Evolutionary conservation across 306 rosid genomes (phyloP).

Genomic region (Casuarina equisetifolia): DNA sequence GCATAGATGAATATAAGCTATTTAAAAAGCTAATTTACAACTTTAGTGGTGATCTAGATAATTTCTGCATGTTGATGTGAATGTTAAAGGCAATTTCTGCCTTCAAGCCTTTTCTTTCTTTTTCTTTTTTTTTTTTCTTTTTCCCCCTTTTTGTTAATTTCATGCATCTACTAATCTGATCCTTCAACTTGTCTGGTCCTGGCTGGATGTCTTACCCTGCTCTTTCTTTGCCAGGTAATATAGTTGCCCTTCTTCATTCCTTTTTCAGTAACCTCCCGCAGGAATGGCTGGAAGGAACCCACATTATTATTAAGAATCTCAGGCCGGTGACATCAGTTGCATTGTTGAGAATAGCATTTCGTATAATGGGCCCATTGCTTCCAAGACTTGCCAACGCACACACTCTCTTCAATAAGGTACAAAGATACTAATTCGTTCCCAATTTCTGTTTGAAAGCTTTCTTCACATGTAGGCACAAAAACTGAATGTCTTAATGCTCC

Average conservation of each 20-base stretch:
- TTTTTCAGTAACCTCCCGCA: constrained; percentile 94
- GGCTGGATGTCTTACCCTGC: constrained; percentile 23
- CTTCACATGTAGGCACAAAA: background rate
- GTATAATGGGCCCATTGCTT: constrained; percentile 93
- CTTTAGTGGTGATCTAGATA: background rate
- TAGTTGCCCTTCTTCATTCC: constrained; percentile 93
- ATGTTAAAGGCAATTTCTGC: background rate
- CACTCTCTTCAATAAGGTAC: constrained; percentile 79
- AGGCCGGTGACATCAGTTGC: constrained; percentile 90
- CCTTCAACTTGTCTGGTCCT: background rate
- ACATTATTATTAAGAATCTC: constrained; percentile 73
- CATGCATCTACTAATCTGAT: background rate
- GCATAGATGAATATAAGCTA: background rate
- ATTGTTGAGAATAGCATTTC: constrained; percentile 93
- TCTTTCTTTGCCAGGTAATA: constrained; percentile 60
- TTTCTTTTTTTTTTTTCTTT: no score
- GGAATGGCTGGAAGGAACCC: constrained; percentile 92
- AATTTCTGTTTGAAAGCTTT: constrained; percentile 13
- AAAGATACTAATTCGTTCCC: constrained; percentile 17
- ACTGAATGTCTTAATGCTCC: background rate
- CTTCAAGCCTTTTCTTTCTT: background rate
- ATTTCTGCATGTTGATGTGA: background rate
- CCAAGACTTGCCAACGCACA: constrained; percentile 96
- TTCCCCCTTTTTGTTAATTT: background rate
- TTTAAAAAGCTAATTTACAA: background rate